phyloP scores from a whole-genome alignment of 2,329 filamentous ascomycete genomes.

The Sporothrix globosa region DNA sequence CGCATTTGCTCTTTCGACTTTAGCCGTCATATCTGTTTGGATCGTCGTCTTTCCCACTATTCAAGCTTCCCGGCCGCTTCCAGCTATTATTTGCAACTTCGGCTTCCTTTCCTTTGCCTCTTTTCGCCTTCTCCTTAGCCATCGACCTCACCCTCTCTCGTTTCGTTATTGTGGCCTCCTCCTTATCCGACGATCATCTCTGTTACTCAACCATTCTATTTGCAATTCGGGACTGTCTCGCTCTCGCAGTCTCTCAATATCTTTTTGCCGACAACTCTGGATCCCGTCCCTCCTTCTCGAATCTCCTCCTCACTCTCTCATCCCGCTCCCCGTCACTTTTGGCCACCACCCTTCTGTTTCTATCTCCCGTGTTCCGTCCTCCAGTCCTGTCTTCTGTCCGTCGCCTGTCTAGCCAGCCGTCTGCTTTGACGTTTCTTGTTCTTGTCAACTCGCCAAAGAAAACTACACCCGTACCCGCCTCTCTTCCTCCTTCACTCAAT shows the following conservation, averaged over 20 bases:
- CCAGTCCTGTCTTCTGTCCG: conserved; percentile 29
- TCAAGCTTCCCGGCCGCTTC: conserved; percentile 17
- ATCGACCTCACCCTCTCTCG: conserved; percentile 27
- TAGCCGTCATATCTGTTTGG: conserved; percentile 39
- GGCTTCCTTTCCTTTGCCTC: conserved; percentile 28
- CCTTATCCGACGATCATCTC: conserved; percentile 25
- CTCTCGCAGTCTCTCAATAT: conserved; percentile 10
- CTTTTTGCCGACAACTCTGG: conserved; percentile 22
- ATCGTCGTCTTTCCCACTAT: conserved; percentile 37
- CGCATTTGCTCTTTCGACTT: conserved; percentile 35
- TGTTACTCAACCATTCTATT: conserved; percentile 21
- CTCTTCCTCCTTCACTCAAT: conserved; percentile 34
- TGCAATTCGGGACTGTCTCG: conserved; percentile 18
- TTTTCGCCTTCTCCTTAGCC: conserved; percentile 2
- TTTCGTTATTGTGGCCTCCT: conserved; percentile 25
- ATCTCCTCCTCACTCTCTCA: not conserved
- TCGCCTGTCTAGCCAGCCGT: conserved; percentile 16
- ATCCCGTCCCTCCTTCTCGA: conserved; percentile 22
- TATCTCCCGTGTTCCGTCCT: not conserved
- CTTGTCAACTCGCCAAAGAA: not conserved
- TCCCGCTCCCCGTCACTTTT: conserved; percentile 1
- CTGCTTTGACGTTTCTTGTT: conserved; percentile 14
- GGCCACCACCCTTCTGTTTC: not conserved
- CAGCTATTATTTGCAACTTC: conserved; percentile 29
- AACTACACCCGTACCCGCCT: conserved; percentile 22